Evolutionary conservation across 257 asterid genomes (phyloP).

Genomic region (Solanum tacnaense): DNA sequence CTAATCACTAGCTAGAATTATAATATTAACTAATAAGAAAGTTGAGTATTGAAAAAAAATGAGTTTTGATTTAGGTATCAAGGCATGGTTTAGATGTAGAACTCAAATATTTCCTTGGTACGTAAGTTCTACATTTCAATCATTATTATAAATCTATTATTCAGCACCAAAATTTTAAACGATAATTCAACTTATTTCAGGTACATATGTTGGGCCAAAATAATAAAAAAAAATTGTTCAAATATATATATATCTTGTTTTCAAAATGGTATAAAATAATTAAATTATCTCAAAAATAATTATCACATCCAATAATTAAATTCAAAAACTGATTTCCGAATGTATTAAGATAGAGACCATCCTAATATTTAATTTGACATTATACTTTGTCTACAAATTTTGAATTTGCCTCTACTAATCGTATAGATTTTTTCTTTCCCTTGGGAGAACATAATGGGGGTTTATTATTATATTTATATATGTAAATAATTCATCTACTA

Average conservation of each 20-base stretch:
- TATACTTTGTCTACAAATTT: background rate
- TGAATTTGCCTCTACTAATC: background rate
- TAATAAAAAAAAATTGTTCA: background rate
- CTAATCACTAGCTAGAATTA: background rate
- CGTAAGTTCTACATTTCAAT: background rate
- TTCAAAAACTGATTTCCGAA: background rate
- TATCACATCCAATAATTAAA: background rate
- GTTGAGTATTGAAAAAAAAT: background rate
- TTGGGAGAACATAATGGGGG: background rate
- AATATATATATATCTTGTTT: background rate
- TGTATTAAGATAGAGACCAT: background rate
- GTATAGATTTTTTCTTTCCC: background rate
- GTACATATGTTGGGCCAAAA: background rate
- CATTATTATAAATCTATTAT: background rate
- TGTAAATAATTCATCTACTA: background rate
- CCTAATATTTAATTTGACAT: background rate
- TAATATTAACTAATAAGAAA: too few relatives aligned
- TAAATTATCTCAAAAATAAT: background rate
- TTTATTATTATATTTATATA: background rate
- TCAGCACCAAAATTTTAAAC: background rate
- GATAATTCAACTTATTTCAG: background rate
- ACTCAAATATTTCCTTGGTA: background rate
- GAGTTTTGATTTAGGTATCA: background rate
- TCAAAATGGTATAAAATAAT: background rate
- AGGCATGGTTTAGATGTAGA: background rate